A percentile compares a stretch with the other conserved stretches of the same genome.
These are phyloP conservation scores for Suhomyces faveliae DNA, from an alignment of 805 yeast species.

Conservation along the genomic window DNA sequence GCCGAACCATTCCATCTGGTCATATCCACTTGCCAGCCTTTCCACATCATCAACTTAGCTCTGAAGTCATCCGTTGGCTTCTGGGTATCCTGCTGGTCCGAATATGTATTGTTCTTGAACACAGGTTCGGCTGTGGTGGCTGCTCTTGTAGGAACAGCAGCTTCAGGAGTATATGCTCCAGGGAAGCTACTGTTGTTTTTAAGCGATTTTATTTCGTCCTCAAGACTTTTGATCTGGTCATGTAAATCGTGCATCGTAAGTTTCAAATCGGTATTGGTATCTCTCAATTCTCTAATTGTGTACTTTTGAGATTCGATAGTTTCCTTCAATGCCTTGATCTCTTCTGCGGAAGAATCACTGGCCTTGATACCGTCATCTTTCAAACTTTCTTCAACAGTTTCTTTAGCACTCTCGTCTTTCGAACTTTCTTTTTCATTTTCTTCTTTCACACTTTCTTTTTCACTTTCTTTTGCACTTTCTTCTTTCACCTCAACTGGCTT, in stretches of 20 bases:
- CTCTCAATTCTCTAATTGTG: conserved; percentile 37
- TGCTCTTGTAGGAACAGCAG: conserved; percentile 3
- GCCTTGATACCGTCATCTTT: conserved; percentile 2
- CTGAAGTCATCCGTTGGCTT: conserved; percentile 48
- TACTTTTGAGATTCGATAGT: conserved; percentile 31
- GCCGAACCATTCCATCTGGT: conserved; percentile 36
- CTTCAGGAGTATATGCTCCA: conserved; percentile 5
- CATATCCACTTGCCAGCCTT: conserved; percentile 86
- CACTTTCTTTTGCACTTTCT: background rate
- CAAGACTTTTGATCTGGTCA: conserved; percentile 32
- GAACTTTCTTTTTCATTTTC: conserved; percentile 27
- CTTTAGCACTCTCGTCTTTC: conserved; percentile 9
- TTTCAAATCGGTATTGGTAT: conserved; percentile 43
- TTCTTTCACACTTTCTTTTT: background rate
- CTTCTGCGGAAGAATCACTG: conserved; percentile 6
- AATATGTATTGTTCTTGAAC: conserved; percentile 30
- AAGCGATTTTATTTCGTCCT: conserved; percentile 19
- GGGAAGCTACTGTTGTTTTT: conserved; percentile 5
- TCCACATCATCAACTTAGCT: conserved; percentile 68
- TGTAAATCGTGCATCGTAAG: conserved; percentile 37
- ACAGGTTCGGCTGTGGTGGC: conserved; percentile 29
- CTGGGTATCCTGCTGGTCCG: conserved; percentile 21
- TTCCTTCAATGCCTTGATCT: conserved; percentile 9
- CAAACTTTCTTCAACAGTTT: conserved; percentile 5
- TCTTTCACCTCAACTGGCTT: background rate